Evolutionary conservation across 2,329 filamentous ascomycete species (phyloP).

Genomic region (Hymenoscyphus salicellus): DNA sequence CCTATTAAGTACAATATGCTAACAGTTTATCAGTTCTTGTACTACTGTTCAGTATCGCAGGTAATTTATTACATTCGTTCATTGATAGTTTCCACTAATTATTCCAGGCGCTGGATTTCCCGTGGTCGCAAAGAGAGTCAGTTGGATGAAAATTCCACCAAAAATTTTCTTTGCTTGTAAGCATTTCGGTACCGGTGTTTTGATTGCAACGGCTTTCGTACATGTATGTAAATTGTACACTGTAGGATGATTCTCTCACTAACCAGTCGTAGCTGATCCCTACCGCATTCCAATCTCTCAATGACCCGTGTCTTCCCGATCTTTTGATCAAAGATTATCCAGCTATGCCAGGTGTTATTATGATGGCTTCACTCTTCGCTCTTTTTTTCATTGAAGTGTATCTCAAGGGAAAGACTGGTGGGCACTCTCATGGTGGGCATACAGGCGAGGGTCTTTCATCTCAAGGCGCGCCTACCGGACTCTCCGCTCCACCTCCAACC

Average conservation of each 20-base stretch:
- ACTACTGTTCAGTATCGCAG: constrained; percentile 13
- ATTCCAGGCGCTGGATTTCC: constrained; percentile 56
- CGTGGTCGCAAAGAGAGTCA: constrained; percentile 55
- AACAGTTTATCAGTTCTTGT: constrained; percentile 5
- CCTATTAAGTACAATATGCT: background rate
- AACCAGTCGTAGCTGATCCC: constrained; percentile 49
- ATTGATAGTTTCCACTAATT: constrained; percentile 44
- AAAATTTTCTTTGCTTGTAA: constrained; percentile 64
- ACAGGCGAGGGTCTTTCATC: constrained; percentile 15
- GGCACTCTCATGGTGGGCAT: constrained; percentile 21
- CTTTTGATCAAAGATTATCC: constrained; percentile 47
- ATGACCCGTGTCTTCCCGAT: constrained; percentile 56
- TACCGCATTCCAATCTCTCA: constrained; percentile 65
- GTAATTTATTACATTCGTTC: constrained; percentile 10
- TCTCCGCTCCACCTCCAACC: constrained; percentile 10
- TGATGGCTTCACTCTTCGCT: constrained; percentile 43
- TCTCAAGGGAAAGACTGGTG: constrained; percentile 39
- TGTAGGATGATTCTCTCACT: constrained; percentile 22
- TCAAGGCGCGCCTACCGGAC: constrained; percentile 11
- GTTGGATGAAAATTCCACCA: constrained; percentile 45
- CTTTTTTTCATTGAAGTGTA: constrained; percentile 53
- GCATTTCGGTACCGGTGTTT: constrained; percentile 75
- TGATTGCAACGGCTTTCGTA: constrained; percentile 79
- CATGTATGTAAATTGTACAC: constrained; percentile 42
- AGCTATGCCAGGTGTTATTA: constrained; percentile 48